Evolutionary conservation across 768 basidiomycete genomes (phyloP).

Genomic region (Mycena rosella): DNA sequence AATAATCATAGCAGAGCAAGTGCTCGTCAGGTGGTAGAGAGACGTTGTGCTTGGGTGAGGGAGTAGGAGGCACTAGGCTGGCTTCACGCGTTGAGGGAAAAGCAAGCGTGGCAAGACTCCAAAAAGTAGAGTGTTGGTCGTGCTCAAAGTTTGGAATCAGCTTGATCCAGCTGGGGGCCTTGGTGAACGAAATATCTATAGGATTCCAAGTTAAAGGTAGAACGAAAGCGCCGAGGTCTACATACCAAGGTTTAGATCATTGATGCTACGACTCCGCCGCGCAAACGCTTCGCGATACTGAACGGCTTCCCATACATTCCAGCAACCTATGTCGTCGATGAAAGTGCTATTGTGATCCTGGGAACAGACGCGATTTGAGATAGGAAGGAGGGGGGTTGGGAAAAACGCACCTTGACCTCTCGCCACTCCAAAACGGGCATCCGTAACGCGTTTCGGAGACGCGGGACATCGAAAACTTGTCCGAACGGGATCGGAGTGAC

Average conservation of each 20-base stretch:
- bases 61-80: conserved; percentile 53
- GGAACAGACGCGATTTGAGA: not conserved
- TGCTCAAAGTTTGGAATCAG: conserved; percentile 56
- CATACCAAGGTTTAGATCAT: conserved; percentile 57
- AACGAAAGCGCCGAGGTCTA: conserved; percentile 24
- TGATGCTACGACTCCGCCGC: conserved; percentile 52
- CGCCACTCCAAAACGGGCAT: conserved; percentile 72
- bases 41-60: conserved; percentile 55
- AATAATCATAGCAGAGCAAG: conserved; percentile 64
- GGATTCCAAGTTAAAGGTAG: conserved; percentile 40
- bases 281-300: conserved; percentile 55
- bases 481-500: conserved; percentile 68
- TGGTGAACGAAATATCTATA: conserved; percentile 67
- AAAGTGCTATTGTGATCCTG: conserved; percentile 51
- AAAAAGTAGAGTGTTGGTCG: conserved; percentile 60
- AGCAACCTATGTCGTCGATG: conserved; percentile 67
- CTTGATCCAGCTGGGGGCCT: conserved; percentile 17
- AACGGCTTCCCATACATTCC: conserved; percentile 65
- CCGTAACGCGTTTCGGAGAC: conserved; percentile 58
- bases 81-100: conserved; percentile 59
- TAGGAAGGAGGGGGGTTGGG: not conserved
- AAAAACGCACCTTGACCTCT: conserved; percentile 60
- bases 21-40: conserved; percentile 66
- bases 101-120: conserved; percentile 60
- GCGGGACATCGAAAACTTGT: conserved; percentile 70